Base-by-base conservation (phyloP, 1,284 basidiomycete genomes). In the Irpex sp. region DNA sequence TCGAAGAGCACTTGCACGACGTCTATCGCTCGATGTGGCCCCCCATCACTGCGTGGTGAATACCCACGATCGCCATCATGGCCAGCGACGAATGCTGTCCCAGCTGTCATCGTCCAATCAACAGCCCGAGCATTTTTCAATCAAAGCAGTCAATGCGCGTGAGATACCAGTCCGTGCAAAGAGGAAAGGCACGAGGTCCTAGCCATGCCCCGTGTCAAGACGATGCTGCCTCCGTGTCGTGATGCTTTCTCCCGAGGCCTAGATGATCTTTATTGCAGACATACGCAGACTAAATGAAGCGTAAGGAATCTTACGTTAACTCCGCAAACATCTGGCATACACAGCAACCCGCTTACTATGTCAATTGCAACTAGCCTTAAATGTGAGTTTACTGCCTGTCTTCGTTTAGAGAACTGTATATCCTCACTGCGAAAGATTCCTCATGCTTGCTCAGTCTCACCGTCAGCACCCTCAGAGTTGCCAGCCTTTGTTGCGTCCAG, bases 401-500 rank as follows among this genome's bases (percentile, higher is more conserved):
- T 9, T 43, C 15, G 15, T 43, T 43, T 43, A 26, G 26, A 26
- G 26, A 26, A 26, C 26, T 26, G 26, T 26, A 26, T 26, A 26
- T 26, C 26, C 26, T 26, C 26, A 26, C 26, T 26, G 26, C 26
- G 26, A 26, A 26, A 26, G 26, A 26, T 26, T 26, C 26, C 43
- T 47, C 43, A 17, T 47, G 13, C 43, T 17, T 13, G 13, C 43
- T 47, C 49, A 51, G 21, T 9, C 49, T 59, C 39, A 59, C n/a
- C 58, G 21, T 53, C 6, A 6, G 4, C 11, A 7, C 21, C 31
- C 19, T 17, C n/a, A 11, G 19, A 26, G 26, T 57, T 39, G 35
- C 43, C 36, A 7, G 9, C 59, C 13, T 56, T 47, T 5, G 63
- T 88, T 46, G 89, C 89, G 68, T 89, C 88, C 65, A 95, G 73